phyloP scores from a whole-genome alignment of 345 rosid genomes.

The Luvunga scandens region DNA sequence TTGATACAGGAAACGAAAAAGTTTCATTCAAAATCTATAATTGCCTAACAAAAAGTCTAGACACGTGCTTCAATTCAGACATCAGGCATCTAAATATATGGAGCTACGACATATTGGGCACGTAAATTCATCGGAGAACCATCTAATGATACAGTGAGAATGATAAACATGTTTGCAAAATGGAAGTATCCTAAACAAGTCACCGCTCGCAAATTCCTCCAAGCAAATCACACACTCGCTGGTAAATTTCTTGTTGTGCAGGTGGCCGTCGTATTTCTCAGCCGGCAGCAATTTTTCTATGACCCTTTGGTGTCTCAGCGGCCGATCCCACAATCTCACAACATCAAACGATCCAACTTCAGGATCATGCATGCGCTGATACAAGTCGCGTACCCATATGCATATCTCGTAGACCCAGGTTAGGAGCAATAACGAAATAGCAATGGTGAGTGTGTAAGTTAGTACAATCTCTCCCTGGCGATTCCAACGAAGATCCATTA shows the following conservation, averaged over 20 bases:
- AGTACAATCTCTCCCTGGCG: not conserved
- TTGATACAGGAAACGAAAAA: not conserved
- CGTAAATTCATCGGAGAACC: not conserved
- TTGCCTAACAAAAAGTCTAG: not conserved
- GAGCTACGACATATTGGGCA: conserved; percentile 6
- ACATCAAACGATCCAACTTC: not conserved
- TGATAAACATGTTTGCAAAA: conserved; percentile 6
- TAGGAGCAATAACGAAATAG: not conserved
- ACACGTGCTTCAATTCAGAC: not conserved
- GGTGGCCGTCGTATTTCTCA: not conserved
- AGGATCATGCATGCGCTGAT: not conserved
- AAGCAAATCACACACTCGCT: not conserved
- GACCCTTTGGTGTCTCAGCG: not conserved
- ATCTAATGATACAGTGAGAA: not conserved
- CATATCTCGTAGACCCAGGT: not conserved
- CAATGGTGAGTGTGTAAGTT: not conserved
- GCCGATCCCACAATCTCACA: not conserved
- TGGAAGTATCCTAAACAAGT: conserved; percentile 2
- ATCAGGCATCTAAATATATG: not conserved
- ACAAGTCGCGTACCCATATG: not conserved
- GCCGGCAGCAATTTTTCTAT: not conserved
- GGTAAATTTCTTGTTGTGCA: not conserved
- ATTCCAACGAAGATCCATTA: not conserved
- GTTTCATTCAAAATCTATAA: not conserved
- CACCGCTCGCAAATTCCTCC: not conserved